These are phyloP conservation scores for Diplocarpon rosae DNA, from an alignment of 2,329 filamentous ascomycete genomes.

Conservation along the genomic window DNA sequence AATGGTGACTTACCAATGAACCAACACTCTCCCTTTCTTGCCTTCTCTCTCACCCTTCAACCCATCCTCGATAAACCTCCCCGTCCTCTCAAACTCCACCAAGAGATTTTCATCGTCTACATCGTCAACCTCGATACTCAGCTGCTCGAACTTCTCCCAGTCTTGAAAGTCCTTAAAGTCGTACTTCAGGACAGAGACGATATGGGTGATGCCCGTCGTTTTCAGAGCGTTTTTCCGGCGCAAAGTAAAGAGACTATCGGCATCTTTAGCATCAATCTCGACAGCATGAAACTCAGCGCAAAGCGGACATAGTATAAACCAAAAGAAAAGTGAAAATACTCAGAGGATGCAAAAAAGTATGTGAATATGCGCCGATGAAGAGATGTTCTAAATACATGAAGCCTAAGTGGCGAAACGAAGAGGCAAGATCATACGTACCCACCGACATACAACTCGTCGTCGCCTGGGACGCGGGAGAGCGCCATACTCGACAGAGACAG, in stretches of 20 bases:
- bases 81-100: constrained; percentile 65
- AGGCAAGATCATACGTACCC: constrained; percentile 42
- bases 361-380: too few species aligned
- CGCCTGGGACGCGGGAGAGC: constrained; percentile 56
- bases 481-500: constrained; percentile 35
- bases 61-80: constrained; percentile 73
- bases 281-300: too few species aligned
- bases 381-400: too few species aligned
- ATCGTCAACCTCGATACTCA: constrained; percentile 80
- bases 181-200: constrained; percentile 71
- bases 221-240: constrained; percentile 59
- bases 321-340: too few species aligned
- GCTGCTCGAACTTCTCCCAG: constrained; percentile 54
- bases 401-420: too few species aligned
- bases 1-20: constrained; percentile 54
- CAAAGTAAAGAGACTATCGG: constrained; percentile 64
- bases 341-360: too few species aligned
- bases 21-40: constrained; percentile 47
- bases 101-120: constrained; percentile 81
- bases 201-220: constrained; percentile 72
- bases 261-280: too few species aligned
- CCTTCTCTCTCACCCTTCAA: constrained; percentile 43
- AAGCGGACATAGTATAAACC: too few species aligned
- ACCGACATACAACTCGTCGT: constrained; percentile 65
- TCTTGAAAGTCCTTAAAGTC: constrained; percentile 45